Percentiles rank a stretch among this genome's conserved stretches.
Evolutionary conservation across 2,329 filamentous ascomycete genomes (phyloP).

Genomic region (Phaeosphaeriaceae sp.): DNA sequence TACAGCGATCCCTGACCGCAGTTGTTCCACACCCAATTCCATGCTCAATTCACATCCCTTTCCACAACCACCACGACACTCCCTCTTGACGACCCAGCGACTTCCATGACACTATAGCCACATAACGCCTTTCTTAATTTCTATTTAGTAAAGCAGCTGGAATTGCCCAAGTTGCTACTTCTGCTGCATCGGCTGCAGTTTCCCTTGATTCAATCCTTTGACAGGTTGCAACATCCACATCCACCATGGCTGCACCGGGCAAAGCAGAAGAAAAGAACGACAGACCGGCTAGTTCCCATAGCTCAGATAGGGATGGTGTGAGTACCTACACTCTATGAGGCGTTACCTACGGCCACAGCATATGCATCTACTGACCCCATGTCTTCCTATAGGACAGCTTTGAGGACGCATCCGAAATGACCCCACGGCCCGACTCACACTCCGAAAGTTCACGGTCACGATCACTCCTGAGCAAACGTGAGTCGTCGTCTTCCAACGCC

Average conservation of each 20-base stretch:
- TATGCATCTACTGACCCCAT: conserved; percentile 16
- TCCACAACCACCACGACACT: conserved; percentile 2
- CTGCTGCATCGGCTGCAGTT: conserved; percentile 23
- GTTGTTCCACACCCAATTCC: conserved; percentile 22
- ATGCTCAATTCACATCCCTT: conserved; percentile 14
- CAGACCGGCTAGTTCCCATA: conserved; percentile 39
- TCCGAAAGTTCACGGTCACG: conserved; percentile 54
- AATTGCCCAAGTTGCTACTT: neutral
- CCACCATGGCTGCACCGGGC: conserved; percentile 16
- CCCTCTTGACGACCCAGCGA: conserved; percentile 1
- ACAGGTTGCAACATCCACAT: conserved; percentile 11
- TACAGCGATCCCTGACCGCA: conserved; percentile 10
- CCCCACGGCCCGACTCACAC: conserved; percentile 47
- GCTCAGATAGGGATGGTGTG: conserved; percentile 41
- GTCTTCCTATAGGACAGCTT: conserved; percentile 69
- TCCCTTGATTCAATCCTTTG: conserved; percentile 15
- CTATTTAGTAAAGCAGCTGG: conserved; percentile 1
- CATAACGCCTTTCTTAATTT: conserved; percentile 5
- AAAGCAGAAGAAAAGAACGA: conserved; percentile 31
- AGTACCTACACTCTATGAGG: conserved; percentile 6
- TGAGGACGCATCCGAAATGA: conserved; percentile 77
- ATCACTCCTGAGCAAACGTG: conserved; percentile 58
- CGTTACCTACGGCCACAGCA: neutral
- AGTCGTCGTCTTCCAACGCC: conserved; percentile 40
- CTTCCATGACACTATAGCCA: neutral